Conservation (phyloP, 1,139 yeast species). For the Yamadazyma mexicana region DNA sequence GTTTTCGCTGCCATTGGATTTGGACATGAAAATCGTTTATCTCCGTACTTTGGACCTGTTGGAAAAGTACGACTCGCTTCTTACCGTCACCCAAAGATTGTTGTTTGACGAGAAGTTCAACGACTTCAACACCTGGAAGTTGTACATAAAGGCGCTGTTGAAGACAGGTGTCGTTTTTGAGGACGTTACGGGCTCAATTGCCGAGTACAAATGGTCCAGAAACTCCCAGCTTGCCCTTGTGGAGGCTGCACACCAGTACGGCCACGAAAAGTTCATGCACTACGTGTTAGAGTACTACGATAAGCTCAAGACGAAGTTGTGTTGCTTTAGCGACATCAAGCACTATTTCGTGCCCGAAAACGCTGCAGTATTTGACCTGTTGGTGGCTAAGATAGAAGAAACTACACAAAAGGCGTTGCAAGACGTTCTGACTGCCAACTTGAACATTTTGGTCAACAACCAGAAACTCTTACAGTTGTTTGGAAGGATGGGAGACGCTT, state of each 20-base stretch:
- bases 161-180: conserved; percentile 26
- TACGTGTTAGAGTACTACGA: conserved; percentile 44
- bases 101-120: conserved; percentile 47
- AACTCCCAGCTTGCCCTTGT: conserved; percentile 58
- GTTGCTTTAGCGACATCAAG: conserved; percentile 61
- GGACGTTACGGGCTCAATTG: conserved; percentile 24
- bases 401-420: conserved; percentile 9
- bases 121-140: conserved; percentile 63
- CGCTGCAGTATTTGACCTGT: not conserved
- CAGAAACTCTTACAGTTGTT: conserved; percentile 40
- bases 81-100: conserved; percentile 29
- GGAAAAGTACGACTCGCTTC: conserved; percentile 44
- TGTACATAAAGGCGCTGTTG: conserved; percentile 45
- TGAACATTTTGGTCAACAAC: conserved; percentile 48
- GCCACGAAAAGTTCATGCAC: conserved; percentile 15
- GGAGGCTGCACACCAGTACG: conserved; percentile 36
- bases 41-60: conserved; percentile 42
- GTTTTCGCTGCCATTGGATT: conserved; percentile 41
- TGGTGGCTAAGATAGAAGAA: conserved; percentile 12
- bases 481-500: conserved; percentile 16
- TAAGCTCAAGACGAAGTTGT: conserved; percentile 49
- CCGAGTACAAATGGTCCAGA: conserved; percentile 38
- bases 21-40: conserved; percentile 57
- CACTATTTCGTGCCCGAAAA: conserved; percentile 21
- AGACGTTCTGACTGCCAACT: conserved; percentile 18